Evolutionary conservation across 2,329 filamentous ascomycete genomes (phyloP), one percentile per base, ranked within the genome.

Genomic region (Fusarium metavorans): DNA sequence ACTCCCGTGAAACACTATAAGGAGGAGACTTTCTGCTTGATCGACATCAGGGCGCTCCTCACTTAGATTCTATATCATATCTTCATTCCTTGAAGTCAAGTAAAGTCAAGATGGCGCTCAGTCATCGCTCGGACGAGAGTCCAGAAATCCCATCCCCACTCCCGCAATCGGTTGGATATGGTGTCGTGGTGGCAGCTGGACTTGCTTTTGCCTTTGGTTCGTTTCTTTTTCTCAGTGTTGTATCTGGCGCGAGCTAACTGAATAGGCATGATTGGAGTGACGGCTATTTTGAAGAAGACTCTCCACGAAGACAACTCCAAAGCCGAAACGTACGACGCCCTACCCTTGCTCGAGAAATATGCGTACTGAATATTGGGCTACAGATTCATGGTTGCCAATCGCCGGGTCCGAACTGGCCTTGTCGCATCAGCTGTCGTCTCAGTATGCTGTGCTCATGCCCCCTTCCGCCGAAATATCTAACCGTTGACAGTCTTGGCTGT

Each of bases 121-220:
- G 30, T 58, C 60, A 34, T 27, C 64, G 68, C 34, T 59, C 58
- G 5, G 60, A 67, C 41, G 60, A 50, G 6, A 25, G n/a, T 39
- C 14, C 50, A 6, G 68, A 60, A 23, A 50, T 70, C 18, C 39
- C 68, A 16, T 60, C 68, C 9, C 68, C 68, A 8, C 68, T 70
- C 7, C 60, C 68, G 7, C 64, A 70, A 50, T 67, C 68, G 1
- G 68, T 91, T 75, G 93, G 93, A 79, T 95, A 95, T 88, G 93
- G 92, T 77, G 91, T 95, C 76, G 89, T 95, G 60, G 83, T 95
- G 45, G 93, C 93, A 32, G 83, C 95, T 30, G 93, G 93, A 23
- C 90, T 93, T 75, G 87, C 89, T 35, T 95, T 95, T 84, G 92
- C 93, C 37, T 84, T 95, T 74, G 90, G 68, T 70, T 91, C 68